Base-by-base conservation (phyloP, 441 rosid species). In the Erysimum cheiri region DNA sequence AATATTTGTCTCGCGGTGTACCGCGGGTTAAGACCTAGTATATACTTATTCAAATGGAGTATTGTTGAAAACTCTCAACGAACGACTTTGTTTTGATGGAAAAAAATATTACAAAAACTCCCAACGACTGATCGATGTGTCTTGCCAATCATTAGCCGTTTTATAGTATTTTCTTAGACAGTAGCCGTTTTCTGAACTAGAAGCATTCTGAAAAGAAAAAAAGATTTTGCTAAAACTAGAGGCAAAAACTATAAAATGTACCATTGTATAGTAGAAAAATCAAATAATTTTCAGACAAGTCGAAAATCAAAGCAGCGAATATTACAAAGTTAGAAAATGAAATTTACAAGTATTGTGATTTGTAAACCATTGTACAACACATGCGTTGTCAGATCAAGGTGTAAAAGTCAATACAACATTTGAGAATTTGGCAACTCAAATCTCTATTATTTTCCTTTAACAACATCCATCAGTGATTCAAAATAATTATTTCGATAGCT, bases 71-170 rank as follows among this genome's bases (percentile, higher is more conserved):
- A 53, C 37, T 32, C 39, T 47, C 22, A 35, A 54, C 39, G 32
- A 41, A n/a, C 10, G 36, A 54, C 4, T 31, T 54, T 31, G n/a
- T n/a, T 22, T 3, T 47, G 9, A 24, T 22, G n/a, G 10, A 48
- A 49, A 48, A 1, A 11, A 1, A 19, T 19, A 48, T 24, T 7
- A 12, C 12, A 9, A 28, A 50, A 53, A 6, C 15, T 13, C 5
- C 12, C 31, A 26, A 26, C 14, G 10, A 28, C 3, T 6, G 12
- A 54, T 50, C 53, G 29, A 31, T 41, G 22, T 32, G 48, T 54
- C 48, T 19, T 19, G 35, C 57, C 70, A 71, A 71, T 71, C 76
- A 64, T 55, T 55, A 63, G 63, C 58, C 49, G 31, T 44, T 61
- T 60, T 35, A 5, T 44, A 15, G n/a, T n/a, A n/a, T 44, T 31